These are phyloP conservation scores for Athelia psychrophila DNA, from an alignment of 1,284 basidiomycete genomes.

Conservation along the genomic window DNA sequence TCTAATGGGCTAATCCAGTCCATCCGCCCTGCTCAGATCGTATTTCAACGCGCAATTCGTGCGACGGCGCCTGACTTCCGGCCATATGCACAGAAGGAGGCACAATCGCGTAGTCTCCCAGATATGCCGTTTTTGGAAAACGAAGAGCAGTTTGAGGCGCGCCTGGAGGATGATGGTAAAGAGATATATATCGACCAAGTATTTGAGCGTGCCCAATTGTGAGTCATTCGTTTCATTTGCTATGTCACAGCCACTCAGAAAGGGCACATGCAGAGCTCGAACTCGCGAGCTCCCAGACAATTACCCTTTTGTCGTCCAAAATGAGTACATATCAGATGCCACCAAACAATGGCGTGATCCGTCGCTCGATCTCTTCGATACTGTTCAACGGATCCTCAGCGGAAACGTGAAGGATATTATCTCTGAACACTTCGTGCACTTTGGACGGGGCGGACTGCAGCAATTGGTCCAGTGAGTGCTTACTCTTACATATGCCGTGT, in stretches of 20 bases:
- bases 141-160: slow-evolving; percentile 13
- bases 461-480: slow-evolving; percentile 48
- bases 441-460: slow-evolving; percentile 50
- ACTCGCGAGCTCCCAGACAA: slow-evolving; percentile 68
- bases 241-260: not conserved
- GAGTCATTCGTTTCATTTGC: slow-evolving; percentile 14
- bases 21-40: slow-evolving; percentile 46
- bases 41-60: slow-evolving; percentile 46
- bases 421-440: slow-evolving; percentile 44
- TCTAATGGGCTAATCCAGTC: slow-evolving; percentile 49
- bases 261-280: slow-evolving; percentile 41
- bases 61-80: slow-evolving; percentile 54
- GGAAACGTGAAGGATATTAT: slow-evolving; percentile 41
- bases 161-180: not conserved
- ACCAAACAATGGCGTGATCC: slow-evolving; percentile 50
- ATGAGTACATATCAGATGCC: slow-evolving; percentile 42
- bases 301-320: slow-evolving; percentile 60
- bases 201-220: slow-evolving; percentile 44
- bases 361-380: slow-evolving; percentile 44
- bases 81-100: slow-evolving; percentile 31
- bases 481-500: not conserved
- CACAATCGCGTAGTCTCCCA: slow-evolving; percentile 12
- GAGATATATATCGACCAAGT: slow-evolving; percentile 60
- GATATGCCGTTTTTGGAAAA: slow-evolving; percentile 21
- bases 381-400: slow-evolving; percentile 36